Evolutionary conservation across 2,329 filamentous ascomycete species (phyloP).

Genomic region (Xylaria sp.): DNA sequence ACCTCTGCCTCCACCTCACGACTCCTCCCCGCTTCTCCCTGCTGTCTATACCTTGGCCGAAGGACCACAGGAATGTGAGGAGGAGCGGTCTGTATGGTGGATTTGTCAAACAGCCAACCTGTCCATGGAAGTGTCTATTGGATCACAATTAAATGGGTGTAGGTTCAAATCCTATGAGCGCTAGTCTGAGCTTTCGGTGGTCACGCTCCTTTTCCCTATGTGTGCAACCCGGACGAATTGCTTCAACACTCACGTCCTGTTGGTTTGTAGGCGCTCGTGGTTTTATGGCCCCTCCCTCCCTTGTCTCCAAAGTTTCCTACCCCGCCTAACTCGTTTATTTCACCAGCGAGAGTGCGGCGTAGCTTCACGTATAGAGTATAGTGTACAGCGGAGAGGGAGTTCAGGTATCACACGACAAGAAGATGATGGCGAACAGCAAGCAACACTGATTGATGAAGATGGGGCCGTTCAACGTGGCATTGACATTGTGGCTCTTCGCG

Average conservation of each 20-base stretch:
- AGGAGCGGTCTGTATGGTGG: neutral
- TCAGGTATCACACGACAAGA: slow-evolving; percentile 28
- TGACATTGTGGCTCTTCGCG: slow-evolving; percentile 13
- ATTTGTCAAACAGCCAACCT: slow-evolving; percentile 11
- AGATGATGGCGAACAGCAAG: slow-evolving; percentile 9
- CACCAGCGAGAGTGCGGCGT: slow-evolving; percentile 20
- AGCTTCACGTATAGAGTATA: slow-evolving; percentile 25
- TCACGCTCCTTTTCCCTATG: no score
- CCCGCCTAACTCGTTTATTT: slow-evolving; percentile 5
- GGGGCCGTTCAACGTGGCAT: slow-evolving; percentile 25
- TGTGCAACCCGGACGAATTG: neutral
- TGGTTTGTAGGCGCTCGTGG: slow-evolving; percentile 19
- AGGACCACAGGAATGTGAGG: neutral
- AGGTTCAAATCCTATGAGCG: no score
- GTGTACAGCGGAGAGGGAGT: neutral
- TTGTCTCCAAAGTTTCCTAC: slow-evolving; percentile 8
- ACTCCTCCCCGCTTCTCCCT: slow-evolving; percentile 25
- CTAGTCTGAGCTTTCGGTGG: no score
- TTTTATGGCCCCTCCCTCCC: slow-evolving; percentile 10
- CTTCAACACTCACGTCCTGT: slow-evolving; percentile 1
- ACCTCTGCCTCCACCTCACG: slow-evolving; percentile 8
- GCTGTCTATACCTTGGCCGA: neutral
- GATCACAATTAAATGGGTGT: no score
- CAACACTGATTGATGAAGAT: slow-evolving; percentile 14
- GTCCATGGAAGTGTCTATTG: no score